Evolutionary conservation across 352 stramenopile species (phyloP), one percentile per base, ranked within the genome.

Genomic region (Elongisporangium undulatum): DNA sequence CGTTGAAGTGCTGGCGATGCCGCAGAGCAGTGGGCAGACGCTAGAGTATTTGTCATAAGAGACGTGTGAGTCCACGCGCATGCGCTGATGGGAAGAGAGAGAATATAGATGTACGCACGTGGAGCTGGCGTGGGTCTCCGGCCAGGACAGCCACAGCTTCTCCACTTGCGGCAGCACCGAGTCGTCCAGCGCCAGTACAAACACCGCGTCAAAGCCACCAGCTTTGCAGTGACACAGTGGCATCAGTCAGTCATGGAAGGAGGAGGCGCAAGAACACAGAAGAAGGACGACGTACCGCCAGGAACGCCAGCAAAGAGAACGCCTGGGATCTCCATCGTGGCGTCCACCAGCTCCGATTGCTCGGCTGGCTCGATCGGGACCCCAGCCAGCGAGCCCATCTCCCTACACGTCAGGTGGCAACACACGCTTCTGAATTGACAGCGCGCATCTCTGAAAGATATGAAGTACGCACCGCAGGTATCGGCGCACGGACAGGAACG

Each of bases 191-290:
- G 86, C 77, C 22, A 98, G 55, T 23, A 95, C 96, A 69, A 97
- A 98, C 55, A 99, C 84, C 1, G 97, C 97, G 70, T 99, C 97
- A 62, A 97, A 98, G 34, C 97, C 97, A 63, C 97, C 97, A 39
- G 97, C 97, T 94, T 41, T 0, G 29, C 4, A 58, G 2, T 55
- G 1, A 51, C n/a, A 49, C 0, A 20, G 56, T 23, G 13, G 39
- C 15, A 22, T 48, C 16, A 51, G 23, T 15, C 39, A 69, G 2
- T 51, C 4, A 38, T 38, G 12, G 34, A 45, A 16, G 2, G 34
- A 45, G n/a, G n/a, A n/a, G n/a, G n/a, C n/a, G n/a, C n/a, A n/a
- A n/a, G n/a, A n/a, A n/a, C n/a, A n/a, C n/a, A 45, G 34, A 45
- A 45, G 9, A 45, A 17, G 56, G 41, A 29, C 51, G 41, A 29